These are phyloP conservation scores for Eimeria praecox DNA, from an alignment of 169 alveolate genomes.

Conservation along the genomic window DNA sequence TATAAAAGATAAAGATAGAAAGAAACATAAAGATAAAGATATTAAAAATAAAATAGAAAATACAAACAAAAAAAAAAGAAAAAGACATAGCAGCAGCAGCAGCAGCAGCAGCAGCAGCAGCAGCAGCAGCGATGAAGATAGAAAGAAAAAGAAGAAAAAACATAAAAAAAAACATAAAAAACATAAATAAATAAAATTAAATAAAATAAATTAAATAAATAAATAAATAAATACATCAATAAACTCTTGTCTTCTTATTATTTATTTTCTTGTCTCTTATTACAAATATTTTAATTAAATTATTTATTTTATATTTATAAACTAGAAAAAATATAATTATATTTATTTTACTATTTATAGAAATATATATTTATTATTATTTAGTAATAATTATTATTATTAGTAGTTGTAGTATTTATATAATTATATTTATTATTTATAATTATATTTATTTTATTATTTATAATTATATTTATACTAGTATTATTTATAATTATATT, in stretches of 20 bases:
- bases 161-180: neutral
- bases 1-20: no score
- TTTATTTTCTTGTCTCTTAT: neutral
- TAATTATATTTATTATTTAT: neutral
- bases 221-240: conserved; percentile 16
- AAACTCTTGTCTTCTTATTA: neutral
- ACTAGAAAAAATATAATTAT: neutral
- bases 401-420: neutral
- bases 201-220: neutral
- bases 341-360: no score
- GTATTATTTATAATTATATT: neutral
- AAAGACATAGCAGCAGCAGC: no score
- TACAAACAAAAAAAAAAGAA: no score
- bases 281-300: neutral
- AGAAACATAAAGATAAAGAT: no score
- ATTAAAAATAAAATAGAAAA: no score
- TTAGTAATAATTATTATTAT: no score
- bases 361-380: neutral
- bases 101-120: no score
- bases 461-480: neutral
- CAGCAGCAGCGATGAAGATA: no score
- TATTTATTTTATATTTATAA: neutral
- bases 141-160: neutral
- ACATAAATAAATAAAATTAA: neutral
- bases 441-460: neutral